phyloP scores from a whole-genome alignment of 2,329 filamentous ascomycete genomes.

The Bipolaris sorokiniana region DNA sequence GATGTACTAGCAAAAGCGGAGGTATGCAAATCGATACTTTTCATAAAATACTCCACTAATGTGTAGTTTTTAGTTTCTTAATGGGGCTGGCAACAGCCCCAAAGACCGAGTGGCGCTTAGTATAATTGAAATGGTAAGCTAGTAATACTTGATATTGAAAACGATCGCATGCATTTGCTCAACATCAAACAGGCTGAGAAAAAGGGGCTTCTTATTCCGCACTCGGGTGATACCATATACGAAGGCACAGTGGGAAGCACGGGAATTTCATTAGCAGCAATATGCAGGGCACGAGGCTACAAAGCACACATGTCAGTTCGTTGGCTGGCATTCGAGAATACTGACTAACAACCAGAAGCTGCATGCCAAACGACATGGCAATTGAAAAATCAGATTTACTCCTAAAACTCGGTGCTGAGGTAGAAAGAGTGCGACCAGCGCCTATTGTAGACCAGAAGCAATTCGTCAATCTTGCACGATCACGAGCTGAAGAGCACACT shows the following conservation, averaged over 20 bases:
- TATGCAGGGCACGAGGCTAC: conserved; percentile 88
- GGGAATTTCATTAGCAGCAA: conserved; percentile 88
- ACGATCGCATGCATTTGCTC: conserved; percentile 7
- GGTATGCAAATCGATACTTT: conserved; percentile 44
- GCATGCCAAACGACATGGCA: conserved; percentile 93
- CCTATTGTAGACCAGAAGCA: conserved; percentile 93
- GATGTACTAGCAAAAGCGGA: conserved; percentile 93
- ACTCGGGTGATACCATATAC: conserved; percentile 91
- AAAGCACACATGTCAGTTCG: conserved; percentile 77
- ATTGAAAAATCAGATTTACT: conserved; percentile 89
- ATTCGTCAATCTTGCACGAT: conserved; percentile 89
- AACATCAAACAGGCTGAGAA: conserved; percentile 69
- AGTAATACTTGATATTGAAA: neutral
- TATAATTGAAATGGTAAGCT: conserved; percentile 73
- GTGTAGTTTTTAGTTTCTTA: conserved; percentile 68
- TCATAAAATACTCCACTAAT: conserved; percentile 7
- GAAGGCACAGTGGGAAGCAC: conserved; percentile 97
- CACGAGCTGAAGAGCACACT: conserved; percentile 77
- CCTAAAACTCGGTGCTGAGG: conserved; percentile 85
- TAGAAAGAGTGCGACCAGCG: conserved; percentile 87
- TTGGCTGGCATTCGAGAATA: neutral
- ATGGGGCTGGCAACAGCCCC: conserved; percentile 90
- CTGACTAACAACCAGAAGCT: conserved; percentile 54
- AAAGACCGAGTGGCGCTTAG: conserved; percentile 93
- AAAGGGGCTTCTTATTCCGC: conserved; percentile 74